Evolutionary conservation across 73 alveolate species (phyloP).

Genomic region (Tetrahymena thermophila): DNA sequence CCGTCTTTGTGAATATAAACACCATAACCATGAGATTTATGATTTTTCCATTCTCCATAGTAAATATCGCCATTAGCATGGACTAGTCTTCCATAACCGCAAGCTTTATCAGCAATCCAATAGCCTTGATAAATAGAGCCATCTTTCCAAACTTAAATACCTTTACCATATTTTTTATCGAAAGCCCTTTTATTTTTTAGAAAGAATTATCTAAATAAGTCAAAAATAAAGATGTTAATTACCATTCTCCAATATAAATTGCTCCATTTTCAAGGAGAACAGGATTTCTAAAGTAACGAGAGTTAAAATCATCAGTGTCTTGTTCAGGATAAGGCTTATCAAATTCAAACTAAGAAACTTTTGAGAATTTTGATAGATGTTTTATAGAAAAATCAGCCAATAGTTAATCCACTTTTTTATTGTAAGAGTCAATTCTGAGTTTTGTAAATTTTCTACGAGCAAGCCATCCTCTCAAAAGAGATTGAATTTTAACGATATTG

Average conservation of each 20-base stretch:
- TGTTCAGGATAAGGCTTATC: slow-evolving; percentile 6
- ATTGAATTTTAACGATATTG: slow-evolving; percentile 17
- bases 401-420: slow-evolving; percentile 11
- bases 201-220: not conserved
- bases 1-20: slow-evolving; percentile 51
- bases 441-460: slow-evolving; percentile 5
- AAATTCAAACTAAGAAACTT: not conserved
- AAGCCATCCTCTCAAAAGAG: slow-evolving; percentile 32
- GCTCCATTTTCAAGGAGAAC: slow-evolving; percentile 38
- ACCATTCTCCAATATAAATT: slow-evolving; percentile 45
- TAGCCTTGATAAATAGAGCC: slow-evolving; percentile 59
- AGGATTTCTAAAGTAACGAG: slow-evolving; percentile 35
- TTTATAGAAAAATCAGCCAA: slow-evolving; percentile 18
- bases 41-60: slow-evolving; percentile 62
- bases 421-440: slow-evolving; percentile 5
- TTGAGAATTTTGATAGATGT: slow-evolving; percentile 26
- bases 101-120: slow-evolving; percentile 59
- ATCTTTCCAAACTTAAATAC: slow-evolving; percentile 58
- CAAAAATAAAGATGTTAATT: not conserved
- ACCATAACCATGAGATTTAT: slow-evolving; percentile 53
- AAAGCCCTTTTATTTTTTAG: not conserved
- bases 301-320: slow-evolving; percentile 12
- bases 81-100: slow-evolving; percentile 58
- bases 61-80: slow-evolving; percentile 66
- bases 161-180: slow-evolving; percentile 50